Conservation (phyloP, 169 alveolate species). For the Sarcocystis neurona region DNA sequence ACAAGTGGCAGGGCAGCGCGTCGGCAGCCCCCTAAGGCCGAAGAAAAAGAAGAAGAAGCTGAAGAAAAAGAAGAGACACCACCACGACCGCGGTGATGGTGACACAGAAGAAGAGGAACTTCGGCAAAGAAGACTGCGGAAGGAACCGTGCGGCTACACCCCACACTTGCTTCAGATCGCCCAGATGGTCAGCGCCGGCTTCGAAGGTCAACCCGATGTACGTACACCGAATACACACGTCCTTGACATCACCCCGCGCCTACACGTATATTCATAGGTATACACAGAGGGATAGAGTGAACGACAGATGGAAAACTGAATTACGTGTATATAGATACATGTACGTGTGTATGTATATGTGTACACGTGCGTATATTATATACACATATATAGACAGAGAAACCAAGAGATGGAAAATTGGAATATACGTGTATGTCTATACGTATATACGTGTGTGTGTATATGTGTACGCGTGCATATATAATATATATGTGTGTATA, state of each 20-base stretch:
- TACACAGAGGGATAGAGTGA: background rate
- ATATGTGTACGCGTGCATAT: no score
- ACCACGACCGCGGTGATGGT: no score
- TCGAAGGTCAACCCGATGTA: slow-evolving; percentile 1
- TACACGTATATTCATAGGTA: background rate
- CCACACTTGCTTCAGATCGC: background rate
- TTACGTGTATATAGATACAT: background rate
- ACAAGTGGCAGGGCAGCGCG: no score
- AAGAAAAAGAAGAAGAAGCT: background rate
- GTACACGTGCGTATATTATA: background rate
- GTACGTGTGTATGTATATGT: background rate
- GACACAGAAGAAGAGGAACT: no score
- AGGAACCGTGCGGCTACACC: slow-evolving; percentile 13
- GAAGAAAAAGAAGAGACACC: background rate
- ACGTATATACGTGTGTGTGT: background rate
- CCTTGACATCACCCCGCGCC: background rate
- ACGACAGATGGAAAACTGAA: background rate
- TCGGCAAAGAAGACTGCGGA: no score
- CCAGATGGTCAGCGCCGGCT: background rate
- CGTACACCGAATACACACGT: background rate
- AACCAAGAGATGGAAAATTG: background rate
- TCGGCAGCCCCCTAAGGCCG: background rate
- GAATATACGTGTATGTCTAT: background rate
- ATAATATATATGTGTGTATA: no score
- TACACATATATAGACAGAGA: background rate